Percentiles rank a stretch among this genome's conserved stretches.
These are phyloP conservation scores for Trichoderma guizhouense DNA, from an alignment of 2,329 filamentous ascomycete genomes.

Conservation along the genomic window DNA sequence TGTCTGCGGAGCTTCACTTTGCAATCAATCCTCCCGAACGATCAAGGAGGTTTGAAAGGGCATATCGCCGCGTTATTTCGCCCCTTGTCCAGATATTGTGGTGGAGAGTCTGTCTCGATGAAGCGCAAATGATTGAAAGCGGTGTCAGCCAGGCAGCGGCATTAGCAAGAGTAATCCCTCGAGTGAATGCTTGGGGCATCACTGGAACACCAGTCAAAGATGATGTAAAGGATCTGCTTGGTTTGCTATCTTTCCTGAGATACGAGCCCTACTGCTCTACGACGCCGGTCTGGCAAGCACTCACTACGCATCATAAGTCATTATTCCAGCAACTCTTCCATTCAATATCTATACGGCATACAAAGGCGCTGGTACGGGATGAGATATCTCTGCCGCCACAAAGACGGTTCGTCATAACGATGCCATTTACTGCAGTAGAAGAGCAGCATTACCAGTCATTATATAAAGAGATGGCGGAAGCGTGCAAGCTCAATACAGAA, in stretches of 20 bases:
- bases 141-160: conserved; percentile 79
- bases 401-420: conserved; percentile 79
- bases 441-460: conserved; percentile 82
- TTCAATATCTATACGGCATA: conserved; percentile 75
- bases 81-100: conserved; percentile 78
- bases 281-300: conserved; percentile 62
- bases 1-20: conserved; percentile 79
- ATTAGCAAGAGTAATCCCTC: conserved; percentile 75
- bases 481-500: conserved; percentile 60
- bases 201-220: conserved; percentile 84
- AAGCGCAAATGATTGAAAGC: conserved; percentile 90
- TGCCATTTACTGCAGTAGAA: conserved; percentile 87
- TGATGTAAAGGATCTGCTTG: conserved; percentile 72
- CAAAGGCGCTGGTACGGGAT: conserved; percentile 73
- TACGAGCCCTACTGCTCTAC: conserved; percentile 72
- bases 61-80: conserved; percentile 64
- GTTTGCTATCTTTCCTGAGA: conserved; percentile 75
- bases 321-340: conserved; percentile 69
- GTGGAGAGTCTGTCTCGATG: conserved; percentile 80
- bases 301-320: conserved; percentile 59
- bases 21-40: conserved; percentile 68
- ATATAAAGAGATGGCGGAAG: conserved; percentile 70
- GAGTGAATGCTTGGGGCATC: conserved; percentile 86
- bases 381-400: conserved; percentile 80
- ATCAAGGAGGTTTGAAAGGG: conserved; percentile 60